A percentile compares a stretch with the other conserved stretches of the same genome.
Conservation (phyloP, 805 yeast genomes). For the Citeromyces matritensis region DNA sequence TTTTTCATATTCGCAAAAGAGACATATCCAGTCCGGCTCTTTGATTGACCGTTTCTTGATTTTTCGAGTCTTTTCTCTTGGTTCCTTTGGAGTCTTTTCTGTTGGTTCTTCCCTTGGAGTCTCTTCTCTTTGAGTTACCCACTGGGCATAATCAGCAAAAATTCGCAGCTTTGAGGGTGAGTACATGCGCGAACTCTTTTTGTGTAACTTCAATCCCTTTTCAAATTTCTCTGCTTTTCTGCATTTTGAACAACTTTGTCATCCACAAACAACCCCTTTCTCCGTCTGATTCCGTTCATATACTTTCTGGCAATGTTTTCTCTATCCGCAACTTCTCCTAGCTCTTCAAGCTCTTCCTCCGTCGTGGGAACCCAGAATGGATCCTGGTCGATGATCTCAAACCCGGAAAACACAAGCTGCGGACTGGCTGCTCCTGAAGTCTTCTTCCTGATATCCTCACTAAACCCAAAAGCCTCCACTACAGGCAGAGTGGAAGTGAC, state of each 20-base stretch:
- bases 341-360: conserved; percentile 85
- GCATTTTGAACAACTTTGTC: conserved; percentile 86
- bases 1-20: conserved; percentile 33
- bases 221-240: conserved; percentile 84
- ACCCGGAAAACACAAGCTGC: conserved; percentile 83
- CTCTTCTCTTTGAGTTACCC: not conserved
- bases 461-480: conserved; percentile 90
- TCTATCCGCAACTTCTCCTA: conserved; percentile 85
- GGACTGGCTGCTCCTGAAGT: conserved; percentile 98
- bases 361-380: conserved; percentile 99
- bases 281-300: conserved; percentile 66
- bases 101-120: not conserved
- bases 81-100: not conserved
- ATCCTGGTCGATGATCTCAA: conserved; percentile 73
- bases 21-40: conserved; percentile 16
- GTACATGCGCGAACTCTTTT: not conserved
- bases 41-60: conserved; percentile 5
- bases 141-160: no score
- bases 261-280: conserved; percentile 83
- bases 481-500: conserved; percentile 81
- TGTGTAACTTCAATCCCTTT: conserved; percentile 30
- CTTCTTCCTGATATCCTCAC: conserved; percentile 84
- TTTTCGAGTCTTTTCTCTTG: not conserved
- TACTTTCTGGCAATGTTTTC: conserved; percentile 84
- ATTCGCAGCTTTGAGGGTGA: no score